Conservation (phyloP, 169 alveolate species). For the Plasmodium vivax region DNA sequence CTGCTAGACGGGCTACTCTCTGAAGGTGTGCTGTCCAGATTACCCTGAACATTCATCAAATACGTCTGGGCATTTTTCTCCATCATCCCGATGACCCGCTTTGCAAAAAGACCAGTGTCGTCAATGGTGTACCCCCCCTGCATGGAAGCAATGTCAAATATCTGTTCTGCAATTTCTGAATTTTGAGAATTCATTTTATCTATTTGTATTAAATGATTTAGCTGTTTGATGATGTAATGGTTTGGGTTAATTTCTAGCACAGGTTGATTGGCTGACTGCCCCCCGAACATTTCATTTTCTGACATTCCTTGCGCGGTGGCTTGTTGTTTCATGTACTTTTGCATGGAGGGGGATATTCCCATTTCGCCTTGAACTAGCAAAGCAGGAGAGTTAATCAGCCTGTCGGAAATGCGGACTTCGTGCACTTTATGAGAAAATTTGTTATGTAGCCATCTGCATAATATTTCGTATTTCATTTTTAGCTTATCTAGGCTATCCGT, state of each 20-base stretch:
- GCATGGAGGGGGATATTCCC: constrained; percentile 97
- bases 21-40: neutral
- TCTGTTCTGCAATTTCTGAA: constrained; percentile 84
- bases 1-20: constrained; percentile 12
- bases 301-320: constrained; percentile 95
- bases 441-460: constrained; percentile 92
- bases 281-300: constrained; percentile 87
- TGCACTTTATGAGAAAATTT: constrained; percentile 90
- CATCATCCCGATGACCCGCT: constrained; percentile 84
- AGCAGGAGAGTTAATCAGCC: constrained; percentile 94
- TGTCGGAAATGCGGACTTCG: constrained; percentile 90
- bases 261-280: constrained; percentile 93
- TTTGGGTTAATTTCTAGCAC: constrained; percentile 95
- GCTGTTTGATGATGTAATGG: constrained; percentile 93
- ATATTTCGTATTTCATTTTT: constrained; percentile 89
- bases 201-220: constrained; percentile 84
- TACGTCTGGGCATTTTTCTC: constrained; percentile 81
- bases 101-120: constrained; percentile 87
- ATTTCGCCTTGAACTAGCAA: constrained; percentile 93
- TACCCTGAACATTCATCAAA: constrained; percentile 59
- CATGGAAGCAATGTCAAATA: constrained; percentile 84
- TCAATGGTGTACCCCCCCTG: constrained; percentile 88
- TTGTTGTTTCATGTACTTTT: constrained; percentile 95
- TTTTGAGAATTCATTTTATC: constrained; percentile 78
- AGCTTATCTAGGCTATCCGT: constrained; percentile 74